A percentile compares a stretch with the other conserved stretches of the same genome.
These are phyloP conservation scores for Russula griseocarnosa DNA, from an alignment of 768 basidiomycete genomes.

Conservation along the genomic window DNA sequence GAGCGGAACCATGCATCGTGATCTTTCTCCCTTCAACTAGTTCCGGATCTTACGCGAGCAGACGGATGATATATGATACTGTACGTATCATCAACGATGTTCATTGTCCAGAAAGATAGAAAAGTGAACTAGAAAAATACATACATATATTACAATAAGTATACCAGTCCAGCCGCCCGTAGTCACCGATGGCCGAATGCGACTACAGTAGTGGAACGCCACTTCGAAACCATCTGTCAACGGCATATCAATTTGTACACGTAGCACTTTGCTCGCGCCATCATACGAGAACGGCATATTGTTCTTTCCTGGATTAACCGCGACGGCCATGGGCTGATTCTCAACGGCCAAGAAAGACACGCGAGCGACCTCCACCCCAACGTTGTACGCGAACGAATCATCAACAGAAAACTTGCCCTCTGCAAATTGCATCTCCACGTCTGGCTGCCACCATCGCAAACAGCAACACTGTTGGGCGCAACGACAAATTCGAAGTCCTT, in stretches of 20 bases:
- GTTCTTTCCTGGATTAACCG: constrained; percentile 28
- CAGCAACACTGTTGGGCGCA: constrained; percentile 52
- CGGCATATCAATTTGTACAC: constrained; percentile 40
- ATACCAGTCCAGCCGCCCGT: neutral
- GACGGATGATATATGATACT: no score
- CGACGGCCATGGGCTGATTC: constrained; percentile 29
- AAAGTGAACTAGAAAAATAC: no score
- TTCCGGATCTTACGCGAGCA: no score
- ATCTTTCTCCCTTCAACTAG: no score
- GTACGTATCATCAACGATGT: no score
- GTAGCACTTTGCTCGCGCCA: constrained; percentile 40
- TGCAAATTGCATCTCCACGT: constrained; percentile 33
- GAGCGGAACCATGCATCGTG: no score
- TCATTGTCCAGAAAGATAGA: no score
- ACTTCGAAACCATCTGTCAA: constrained; percentile 37
- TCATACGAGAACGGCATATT: constrained; percentile 37
- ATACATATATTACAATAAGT: no score
- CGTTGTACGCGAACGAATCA: constrained; percentile 34
- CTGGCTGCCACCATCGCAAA: constrained; percentile 66
- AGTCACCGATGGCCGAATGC: neutral
- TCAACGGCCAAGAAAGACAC: constrained; percentile 36
- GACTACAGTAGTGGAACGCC: constrained; percentile 1
- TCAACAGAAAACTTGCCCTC: constrained; percentile 32
- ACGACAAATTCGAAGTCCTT: constrained; percentile 61
- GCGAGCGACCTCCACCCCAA: constrained; percentile 35